Base-by-base conservation (phyloP, 306 rosid species). In the Mimosa bimucronata region DNA sequence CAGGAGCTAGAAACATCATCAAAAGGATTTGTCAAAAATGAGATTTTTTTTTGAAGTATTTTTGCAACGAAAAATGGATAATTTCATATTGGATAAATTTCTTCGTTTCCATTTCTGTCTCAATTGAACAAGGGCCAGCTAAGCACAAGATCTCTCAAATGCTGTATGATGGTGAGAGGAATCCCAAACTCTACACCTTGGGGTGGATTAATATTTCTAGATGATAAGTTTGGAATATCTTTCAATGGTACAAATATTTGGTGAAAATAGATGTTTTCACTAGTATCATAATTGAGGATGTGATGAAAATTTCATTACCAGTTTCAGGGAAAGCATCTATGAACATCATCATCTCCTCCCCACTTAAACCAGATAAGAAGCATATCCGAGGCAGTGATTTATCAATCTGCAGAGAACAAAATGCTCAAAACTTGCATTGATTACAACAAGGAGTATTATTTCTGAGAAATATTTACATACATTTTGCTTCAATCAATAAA, bases 271-370 rank as follows among this genome's bases (percentile, higher is more conserved):
- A 75, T 25, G 1, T 38, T 58, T 26, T 21, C 2, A 40, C 41
- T 23, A 45, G 48, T 66, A 45, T 31, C 26, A 66, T 21, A 73
- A 29, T n/a, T 66, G n/a, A 77, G 65, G 25, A 48, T 66, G 61
- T 26, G 55, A 57, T 67, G 18, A 50, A 46, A 73, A 26, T 71
- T 67, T 42, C 3, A 23, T 76, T 90, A 92, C 98, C 98, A 9
- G 92, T 77, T 78, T 95, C 97, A 4, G 94, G 96, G 82, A 91
- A 95, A 82, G 97, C 89, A 66, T 95, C 98, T 30, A 95, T 88
- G 81, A 95, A 91, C 97, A 91, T 89, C 90, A 95, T 89, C 98
- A 88, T 95, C 90, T 95, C 98, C 86, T 92, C 98, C 67, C 98
- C 98, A 19, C 89, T 90, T 71, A 95, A 90, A 83, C 98, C 98